These are phyloP conservation scores for Xeromyces bisporus DNA, from an alignment of 495 filamentous ascomycete species.

Conservation along the genomic window DNA sequence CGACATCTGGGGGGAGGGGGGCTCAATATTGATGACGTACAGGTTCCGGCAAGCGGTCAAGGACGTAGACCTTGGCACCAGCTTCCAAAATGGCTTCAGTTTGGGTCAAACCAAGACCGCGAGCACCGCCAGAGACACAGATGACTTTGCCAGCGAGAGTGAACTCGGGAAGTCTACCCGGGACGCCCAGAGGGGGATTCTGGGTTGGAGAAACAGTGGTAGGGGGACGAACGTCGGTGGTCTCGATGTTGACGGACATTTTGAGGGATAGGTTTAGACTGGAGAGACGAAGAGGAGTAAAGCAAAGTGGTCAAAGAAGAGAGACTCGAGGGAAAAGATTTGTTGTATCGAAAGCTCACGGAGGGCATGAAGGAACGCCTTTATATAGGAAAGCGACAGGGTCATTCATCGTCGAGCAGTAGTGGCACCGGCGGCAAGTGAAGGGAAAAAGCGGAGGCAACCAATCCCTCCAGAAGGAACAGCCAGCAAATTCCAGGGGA, in stretches of 20 bases:
- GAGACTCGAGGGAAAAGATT: background rate
- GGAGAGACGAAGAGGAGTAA: background rate
- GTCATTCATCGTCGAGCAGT: background rate
- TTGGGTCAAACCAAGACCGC: conserved; percentile 64
- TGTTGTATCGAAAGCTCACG: background rate
- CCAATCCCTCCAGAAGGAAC: background rate
- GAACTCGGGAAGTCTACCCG: conserved; percentile 54
- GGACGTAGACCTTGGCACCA: conserved; percentile 43
- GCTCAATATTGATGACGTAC: conserved; percentile 12
- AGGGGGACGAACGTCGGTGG: conserved; percentile 12
- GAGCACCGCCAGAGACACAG: conserved; percentile 59
- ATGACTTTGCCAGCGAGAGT: conserved; percentile 61
- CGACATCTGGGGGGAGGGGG: no score
- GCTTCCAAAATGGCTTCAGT: conserved; percentile 68
- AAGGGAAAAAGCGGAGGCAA: background rate
- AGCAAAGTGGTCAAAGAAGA: background rate
- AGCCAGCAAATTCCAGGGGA: no score
- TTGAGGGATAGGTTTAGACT: background rate
- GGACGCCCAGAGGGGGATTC: conserved; percentile 18
- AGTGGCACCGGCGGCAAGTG: background rate
- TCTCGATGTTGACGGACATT: conserved; percentile 29
- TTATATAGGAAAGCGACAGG: no score
- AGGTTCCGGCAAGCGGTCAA: conserved; percentile 30
- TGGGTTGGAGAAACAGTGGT: conserved; percentile 6
- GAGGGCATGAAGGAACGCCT: background rate